These are phyloP conservation scores for Amanita jacksonii DNA, from an alignment of 768 basidiomycete genomes.

Conservation along the genomic window DNA sequence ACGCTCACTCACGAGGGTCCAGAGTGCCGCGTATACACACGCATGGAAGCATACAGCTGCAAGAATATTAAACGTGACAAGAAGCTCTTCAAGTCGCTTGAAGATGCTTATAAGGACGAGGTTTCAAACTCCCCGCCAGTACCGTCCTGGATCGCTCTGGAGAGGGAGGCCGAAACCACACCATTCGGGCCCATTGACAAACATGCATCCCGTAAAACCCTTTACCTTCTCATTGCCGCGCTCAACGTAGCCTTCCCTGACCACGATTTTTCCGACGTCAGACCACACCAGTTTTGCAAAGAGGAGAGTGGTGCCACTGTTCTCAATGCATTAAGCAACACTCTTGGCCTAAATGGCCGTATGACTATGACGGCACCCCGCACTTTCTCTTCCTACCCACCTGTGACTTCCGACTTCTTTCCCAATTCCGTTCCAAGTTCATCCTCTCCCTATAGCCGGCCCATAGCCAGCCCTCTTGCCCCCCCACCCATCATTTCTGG, in stretches of 20 bases:
- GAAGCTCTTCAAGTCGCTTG: conserved; percentile 89
- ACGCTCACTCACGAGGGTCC: conserved; percentile 79
- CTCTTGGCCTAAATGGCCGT: conserved; percentile 65
- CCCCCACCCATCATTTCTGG: conserved; percentile 69
- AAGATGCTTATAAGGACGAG: conserved; percentile 76
- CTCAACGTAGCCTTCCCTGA: conserved; percentile 98
- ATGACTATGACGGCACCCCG: conserved; percentile 61
- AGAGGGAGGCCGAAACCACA: conserved; percentile 64
- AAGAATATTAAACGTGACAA: conserved; percentile 97
- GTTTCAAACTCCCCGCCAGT: conserved; percentile 78
- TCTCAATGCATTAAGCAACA: conserved; percentile 77
- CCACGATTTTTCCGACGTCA: conserved; percentile 91
- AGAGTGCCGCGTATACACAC: conserved; percentile 82
- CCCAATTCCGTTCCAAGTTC: conserved; percentile 67
- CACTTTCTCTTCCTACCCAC: conserved; percentile 82
- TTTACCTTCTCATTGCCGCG: conserved; percentile 92
- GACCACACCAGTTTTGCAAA: conserved; percentile 81
- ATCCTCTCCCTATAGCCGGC: conserved; percentile 53
- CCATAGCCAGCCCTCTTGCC: conserved; percentile 52
- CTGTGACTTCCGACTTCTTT: conserved; percentile 62
- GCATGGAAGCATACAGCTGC: conserved; percentile 95
- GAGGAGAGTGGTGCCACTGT: conserved; percentile 75
- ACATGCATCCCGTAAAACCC: conserved; percentile 77
- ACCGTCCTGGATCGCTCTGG: conserved; percentile 67
- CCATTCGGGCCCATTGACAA: conserved; percentile 90